A percentile compares a stretch with the other conserved stretches of the same genome.
Conservation (phyloP, 345 rosid species). For the Hibiscus syriacus region DNA sequence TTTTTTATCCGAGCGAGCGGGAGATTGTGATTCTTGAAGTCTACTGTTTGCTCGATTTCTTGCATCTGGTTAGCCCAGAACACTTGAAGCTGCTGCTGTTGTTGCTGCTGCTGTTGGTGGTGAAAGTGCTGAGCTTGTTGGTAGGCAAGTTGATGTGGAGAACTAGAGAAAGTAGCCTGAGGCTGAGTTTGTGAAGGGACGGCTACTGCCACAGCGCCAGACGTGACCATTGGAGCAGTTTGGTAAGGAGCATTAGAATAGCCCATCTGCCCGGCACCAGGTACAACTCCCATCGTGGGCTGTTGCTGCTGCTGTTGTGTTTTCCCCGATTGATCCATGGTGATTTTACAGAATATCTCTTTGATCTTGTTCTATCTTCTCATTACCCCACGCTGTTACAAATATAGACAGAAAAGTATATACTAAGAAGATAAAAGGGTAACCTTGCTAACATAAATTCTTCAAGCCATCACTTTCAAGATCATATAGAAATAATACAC, state of each 20-base stretch:
- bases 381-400: constrained; percentile 18
- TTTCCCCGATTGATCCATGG: constrained; percentile 56
- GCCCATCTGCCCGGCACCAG: constrained; percentile 37
- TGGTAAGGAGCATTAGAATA: constrained; percentile 46
- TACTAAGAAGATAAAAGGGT: neutral
- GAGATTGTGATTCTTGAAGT: constrained; percentile 51
- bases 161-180: constrained; percentile 17
- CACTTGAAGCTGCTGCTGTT: constrained; percentile 44
- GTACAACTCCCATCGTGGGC: constrained; percentile 36
- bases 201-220: constrained; percentile 39
- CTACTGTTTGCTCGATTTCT: constrained; percentile 41
- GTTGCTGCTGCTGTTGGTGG: constrained; percentile 43
- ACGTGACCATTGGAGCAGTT: constrained; percentile 32
- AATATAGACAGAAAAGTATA: neutral
- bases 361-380: constrained; percentile 11
- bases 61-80: constrained; percentile 55
- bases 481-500: neutral
- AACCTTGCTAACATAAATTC: neutral
- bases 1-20: constrained; percentile 54
- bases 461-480: neutral
- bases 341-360: neutral
- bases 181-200: constrained; percentile 30
- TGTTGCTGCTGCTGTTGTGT: constrained; percentile 32
- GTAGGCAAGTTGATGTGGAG: constrained; percentile 32
- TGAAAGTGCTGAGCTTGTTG: constrained; percentile 52